Percentiles rank a stretch among this genome's conserved stretches.
Evolutionary conservation across 192 early-diverging fungal genomes (phyloP).

Genomic region (Linnemannia exigua): DNA sequence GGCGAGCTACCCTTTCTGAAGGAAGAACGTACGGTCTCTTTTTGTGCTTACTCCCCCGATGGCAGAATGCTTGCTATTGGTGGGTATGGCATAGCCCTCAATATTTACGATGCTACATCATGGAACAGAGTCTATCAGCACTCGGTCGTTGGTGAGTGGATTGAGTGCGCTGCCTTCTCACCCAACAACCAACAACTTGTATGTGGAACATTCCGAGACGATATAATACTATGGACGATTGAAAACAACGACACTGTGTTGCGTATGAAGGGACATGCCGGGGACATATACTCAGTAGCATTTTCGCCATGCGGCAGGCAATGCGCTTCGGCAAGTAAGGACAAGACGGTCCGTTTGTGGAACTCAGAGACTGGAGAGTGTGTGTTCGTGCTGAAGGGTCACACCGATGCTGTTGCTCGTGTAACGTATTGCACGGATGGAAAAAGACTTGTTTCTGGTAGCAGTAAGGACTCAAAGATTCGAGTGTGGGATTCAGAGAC

Average conservation of each 20-base stretch:
- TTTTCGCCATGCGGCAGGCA: not conserved
- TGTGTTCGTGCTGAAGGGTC: not conserved
- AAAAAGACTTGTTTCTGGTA: not conserved
- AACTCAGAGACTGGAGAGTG: not conserved
- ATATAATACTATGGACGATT: too few relatives aligned
- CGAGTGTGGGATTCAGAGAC: not conserved
- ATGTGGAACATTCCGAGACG: too few relatives aligned
- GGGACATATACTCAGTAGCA: not conserved
- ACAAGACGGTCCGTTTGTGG: not conserved
- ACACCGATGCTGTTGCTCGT: not conserved
- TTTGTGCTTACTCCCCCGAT: slow-evolving; percentile 6
- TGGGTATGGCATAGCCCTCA: not conserved
- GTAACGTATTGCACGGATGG: not conserved
- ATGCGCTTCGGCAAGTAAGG: not conserved
- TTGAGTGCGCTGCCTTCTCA: too few relatives aligned
- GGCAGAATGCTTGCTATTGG: not conserved
- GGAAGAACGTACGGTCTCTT: not conserved
- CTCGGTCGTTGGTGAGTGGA: too few relatives aligned
- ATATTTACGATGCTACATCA: not conserved
- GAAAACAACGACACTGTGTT: too few relatives aligned
- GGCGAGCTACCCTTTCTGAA: slow-evolving; percentile 9
- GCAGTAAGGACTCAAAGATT: not conserved
- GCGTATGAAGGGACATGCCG: too few relatives aligned
- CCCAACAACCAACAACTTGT: too few relatives aligned
- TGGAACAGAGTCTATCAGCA: not conserved